These are phyloP conservation scores for Rickenella mellea DNA, from an alignment of 768 basidiomycete genomes.

Conservation along the genomic window DNA sequence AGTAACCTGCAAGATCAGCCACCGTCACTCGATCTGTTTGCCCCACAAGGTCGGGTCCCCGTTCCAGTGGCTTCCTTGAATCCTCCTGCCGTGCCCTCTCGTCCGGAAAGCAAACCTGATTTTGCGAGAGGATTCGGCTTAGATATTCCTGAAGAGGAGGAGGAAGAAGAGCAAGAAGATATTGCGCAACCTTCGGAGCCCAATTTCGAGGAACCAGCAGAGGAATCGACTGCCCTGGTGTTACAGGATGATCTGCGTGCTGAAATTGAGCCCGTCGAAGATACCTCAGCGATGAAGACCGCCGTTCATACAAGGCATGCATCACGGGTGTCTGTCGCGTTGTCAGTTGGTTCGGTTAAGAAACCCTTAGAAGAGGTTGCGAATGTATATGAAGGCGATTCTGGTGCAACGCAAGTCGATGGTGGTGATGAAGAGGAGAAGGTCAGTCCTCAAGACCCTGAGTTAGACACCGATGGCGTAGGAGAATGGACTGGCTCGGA, in stretches of 20 bases:
- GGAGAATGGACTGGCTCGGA: constrained; percentile 84
- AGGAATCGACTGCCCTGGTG: constrained; percentile 8
- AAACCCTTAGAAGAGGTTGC: not conserved
- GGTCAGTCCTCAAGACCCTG: no score
- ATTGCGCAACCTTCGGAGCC: constrained; percentile 2
- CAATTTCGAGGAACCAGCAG: constrained; percentile 6
- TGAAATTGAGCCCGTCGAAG: no score
- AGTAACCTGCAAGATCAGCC: constrained; percentile 10
- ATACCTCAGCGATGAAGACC: no score
- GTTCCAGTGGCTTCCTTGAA: constrained; percentile 34
- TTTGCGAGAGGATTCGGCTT: constrained; percentile 75
- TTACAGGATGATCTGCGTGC: not conserved
- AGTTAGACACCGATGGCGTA: constrained; percentile 27
- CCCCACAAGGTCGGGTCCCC: constrained; percentile 48
- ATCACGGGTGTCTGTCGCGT: not conserved
- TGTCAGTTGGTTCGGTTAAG: not conserved
- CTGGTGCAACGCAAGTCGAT: no score
- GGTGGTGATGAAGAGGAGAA: no score
- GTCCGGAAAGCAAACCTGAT: constrained; percentile 53
- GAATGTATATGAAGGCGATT: no score
- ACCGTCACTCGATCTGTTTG: constrained; percentile 24
- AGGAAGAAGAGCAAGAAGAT: constrained; percentile 42
- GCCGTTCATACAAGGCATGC: not conserved
- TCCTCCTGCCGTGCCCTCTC: constrained; percentile 34
- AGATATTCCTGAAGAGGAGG: constrained; percentile 69